Evolutionary conservation across 108 stramenopile species (phyloP), one percentile per base, ranked within the genome.

Genomic region (Cyclotella cryptica): DNA sequence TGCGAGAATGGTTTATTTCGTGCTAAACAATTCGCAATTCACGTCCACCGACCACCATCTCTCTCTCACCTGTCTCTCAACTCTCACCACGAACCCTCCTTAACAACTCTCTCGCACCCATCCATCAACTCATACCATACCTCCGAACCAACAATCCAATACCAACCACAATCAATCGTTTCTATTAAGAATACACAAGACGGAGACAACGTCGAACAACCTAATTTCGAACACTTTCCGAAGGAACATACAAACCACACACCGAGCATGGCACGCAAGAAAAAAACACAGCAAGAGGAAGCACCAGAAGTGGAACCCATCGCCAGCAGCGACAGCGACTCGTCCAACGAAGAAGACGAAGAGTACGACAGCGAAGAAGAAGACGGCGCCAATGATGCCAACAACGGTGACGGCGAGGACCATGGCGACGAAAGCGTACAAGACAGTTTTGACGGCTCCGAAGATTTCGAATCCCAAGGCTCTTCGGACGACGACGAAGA

Each of bases 381-480:
- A 8, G 67, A 61, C 10, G 66, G 58, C 43, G 57, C 22, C n/a
- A 52, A 30, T 35, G 49, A 51, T 7, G 72, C 68, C 8, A 59
- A 21, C 24, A 46, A 67, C 28, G 75, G 59, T 0, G 67, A 61
- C 10, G 72, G 58, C 43, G 57, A n/a, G 1, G 41, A 30, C 19
- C 39, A 51, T 1, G 72, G 68, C 8, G 67, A 74, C 44, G 80
- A 71, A 17, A 66, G 88, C 0, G 81, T 84, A 22, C 77, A 71
- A 11, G 83, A 77, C 44, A 79, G 81, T 18, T 87, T 85, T 15
- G 76, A 73, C 14, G 80, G 71, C 29, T 83, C 77, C 29, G 95
- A 94, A 15, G 91, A 88, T 26, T 93, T 94, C 61, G 95, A 93
- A 83, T 93, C 93, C 52, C 93, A 94, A 84, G 93, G 93, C 47